Conservation (phyloP, 1,284 basidiomycete species). For the Rhodofomes roseus region DNA sequence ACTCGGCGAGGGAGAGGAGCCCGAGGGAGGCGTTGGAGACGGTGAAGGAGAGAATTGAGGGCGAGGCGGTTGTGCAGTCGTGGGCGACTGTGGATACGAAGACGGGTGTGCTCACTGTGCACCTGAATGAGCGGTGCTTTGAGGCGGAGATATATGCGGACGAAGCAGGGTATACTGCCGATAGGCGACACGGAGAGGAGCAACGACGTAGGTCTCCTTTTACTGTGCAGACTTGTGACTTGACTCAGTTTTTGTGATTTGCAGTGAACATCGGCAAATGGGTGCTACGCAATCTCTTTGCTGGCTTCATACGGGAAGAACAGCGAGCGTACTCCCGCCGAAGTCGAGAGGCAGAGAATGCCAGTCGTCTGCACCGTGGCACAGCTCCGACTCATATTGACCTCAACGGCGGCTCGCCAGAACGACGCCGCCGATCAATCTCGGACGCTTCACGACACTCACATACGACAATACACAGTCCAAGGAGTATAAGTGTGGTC, state of each 20-base stretch:
- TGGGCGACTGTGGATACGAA: conserved; percentile 93
- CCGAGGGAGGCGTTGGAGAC: conserved; percentile 84
- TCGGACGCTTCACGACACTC: conserved; percentile 26
- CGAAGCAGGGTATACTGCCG: conserved; percentile 69
- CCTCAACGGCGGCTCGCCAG: conserved; percentile 21
- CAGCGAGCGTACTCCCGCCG: conserved; percentile 38
- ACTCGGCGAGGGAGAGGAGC: conserved; percentile 40
- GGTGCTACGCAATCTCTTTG: conserved; percentile 73
- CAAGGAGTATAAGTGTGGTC: conserved; percentile 36
- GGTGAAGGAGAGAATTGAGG: conserved; percentile 87
- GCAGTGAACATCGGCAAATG: conserved; percentile 81
- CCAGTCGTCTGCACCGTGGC: conserved; percentile 23
- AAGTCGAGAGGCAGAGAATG: conserved; percentile 26
- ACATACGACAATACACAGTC: conserved; percentile 1
- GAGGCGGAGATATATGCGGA: conserved; percentile 95
- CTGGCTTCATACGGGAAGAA: conserved; percentile 67
- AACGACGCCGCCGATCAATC: conserved; percentile 26
- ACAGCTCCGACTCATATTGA: conserved; percentile 29
- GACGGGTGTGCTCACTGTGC: conserved; percentile 84
- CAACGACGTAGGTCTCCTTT: conserved; percentile 53
- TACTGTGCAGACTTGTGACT: not conserved
- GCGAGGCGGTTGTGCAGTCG: conserved; percentile 79
- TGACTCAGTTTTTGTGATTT: conserved; percentile 4
- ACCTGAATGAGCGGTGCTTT: conserved; percentile 86
- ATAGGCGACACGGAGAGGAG: conserved; percentile 70